Evolutionary conservation across 768 basidiomycete genomes (phyloP).

Genomic region (Hygrocybe coccinea): DNA sequence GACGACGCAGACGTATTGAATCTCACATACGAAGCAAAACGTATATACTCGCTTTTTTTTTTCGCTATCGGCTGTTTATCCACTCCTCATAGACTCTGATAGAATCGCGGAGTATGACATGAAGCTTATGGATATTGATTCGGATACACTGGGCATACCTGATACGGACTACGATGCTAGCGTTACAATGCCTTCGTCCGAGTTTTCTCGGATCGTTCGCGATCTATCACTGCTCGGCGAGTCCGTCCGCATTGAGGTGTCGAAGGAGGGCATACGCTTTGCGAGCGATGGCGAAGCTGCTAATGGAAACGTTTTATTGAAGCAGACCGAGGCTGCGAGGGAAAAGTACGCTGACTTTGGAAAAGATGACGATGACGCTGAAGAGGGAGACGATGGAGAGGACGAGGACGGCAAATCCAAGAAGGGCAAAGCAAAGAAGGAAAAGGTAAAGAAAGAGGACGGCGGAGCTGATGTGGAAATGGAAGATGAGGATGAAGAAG

Average conservation of each 20-base stretch:
- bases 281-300: constrained; percentile 91
- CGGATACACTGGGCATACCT: constrained; percentile 91
- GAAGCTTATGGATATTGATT: constrained; percentile 99
- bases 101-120: constrained; percentile 97
- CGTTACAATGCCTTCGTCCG: constrained; percentile 77
- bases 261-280: constrained; percentile 93
- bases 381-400: constrained; percentile 35
- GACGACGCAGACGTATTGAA: constrained; percentile 89
- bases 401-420: constrained; percentile 36
- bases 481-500: constrained; percentile 40
- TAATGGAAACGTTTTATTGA: constrained; percentile 79
- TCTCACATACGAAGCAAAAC: constrained; percentile 84
- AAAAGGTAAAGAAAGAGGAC: constrained; percentile 44
- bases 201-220: constrained; percentile 89
- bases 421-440: constrained; percentile 39
- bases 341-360: constrained; percentile 39
- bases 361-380: constrained; percentile 36
- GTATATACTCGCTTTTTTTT: constrained; percentile 40
- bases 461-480: constrained; percentile 43
- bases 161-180: constrained; percentile 96
- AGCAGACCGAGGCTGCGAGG: constrained; percentile 58
- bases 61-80: constrained; percentile 2
- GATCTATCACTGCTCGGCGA: constrained; percentile 90
- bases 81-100: constrained; percentile 60
- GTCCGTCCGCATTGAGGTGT: constrained; percentile 90